Percentiles rank a stretch among this genome's conserved stretches.
Conservation (phyloP, 768 basidiomycete genomes). For the Coprinellus aureogranulatus region DNA sequence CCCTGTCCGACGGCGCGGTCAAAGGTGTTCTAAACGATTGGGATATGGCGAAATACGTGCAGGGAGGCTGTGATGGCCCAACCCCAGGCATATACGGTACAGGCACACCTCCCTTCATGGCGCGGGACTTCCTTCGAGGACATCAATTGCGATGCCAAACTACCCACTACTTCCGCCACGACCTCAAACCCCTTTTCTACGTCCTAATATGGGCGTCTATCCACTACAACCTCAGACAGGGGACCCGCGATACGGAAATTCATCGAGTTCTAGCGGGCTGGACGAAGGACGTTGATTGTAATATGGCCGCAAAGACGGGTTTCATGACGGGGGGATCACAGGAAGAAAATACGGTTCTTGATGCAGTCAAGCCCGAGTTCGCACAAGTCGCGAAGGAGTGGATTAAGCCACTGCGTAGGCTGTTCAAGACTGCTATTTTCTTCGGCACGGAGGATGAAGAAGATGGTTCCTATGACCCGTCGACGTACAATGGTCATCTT, state of each 20-base stretch:
- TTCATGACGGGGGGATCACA: no score
- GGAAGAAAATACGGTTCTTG: no score
- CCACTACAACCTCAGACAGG: background rate
- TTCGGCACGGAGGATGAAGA: background rate
- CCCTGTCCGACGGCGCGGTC: background rate
- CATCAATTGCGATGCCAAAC: background rate
- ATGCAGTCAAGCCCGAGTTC: no score
- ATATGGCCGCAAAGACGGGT: no score
- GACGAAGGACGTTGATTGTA: no score
- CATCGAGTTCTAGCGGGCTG: no score
- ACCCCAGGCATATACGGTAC: background rate
- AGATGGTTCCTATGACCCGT: background rate
- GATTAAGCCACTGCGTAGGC: background rate
- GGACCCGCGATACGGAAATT: no score
- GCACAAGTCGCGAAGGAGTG: no score
- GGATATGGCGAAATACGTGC: slow-evolving; percentile 5
- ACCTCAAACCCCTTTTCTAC: slow-evolving; percentile 18
- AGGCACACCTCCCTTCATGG: slow-evolving; percentile 5
- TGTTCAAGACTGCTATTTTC: background rate
- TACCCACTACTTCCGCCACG: slow-evolving; percentile 4
- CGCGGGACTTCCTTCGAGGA: background rate
- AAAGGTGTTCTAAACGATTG: slow-evolving; percentile 7
- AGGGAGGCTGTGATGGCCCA: background rate
- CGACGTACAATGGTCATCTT: slow-evolving; percentile 13
- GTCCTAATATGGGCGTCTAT: slow-evolving; percentile 20